Conservation (phyloP, 305 asterid genomes). For the Fraxinus ornus region DNA sequence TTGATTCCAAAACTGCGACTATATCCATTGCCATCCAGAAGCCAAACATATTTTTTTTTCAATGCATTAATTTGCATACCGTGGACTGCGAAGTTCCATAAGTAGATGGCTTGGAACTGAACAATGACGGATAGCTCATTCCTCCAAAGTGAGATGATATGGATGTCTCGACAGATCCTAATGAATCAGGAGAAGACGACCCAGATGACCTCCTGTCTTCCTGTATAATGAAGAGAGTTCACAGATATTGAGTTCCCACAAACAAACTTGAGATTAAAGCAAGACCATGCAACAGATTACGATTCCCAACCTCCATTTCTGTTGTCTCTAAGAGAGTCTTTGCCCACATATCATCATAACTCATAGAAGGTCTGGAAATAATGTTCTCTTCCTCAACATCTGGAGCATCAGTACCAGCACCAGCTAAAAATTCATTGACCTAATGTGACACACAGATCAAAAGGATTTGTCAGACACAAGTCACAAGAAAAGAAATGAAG, state of each 20-base stretch:
- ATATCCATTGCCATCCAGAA: constrained; percentile 11
- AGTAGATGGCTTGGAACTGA: constrained; percentile 87
- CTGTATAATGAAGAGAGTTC: constrained; percentile 42
- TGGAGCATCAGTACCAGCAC: constrained; percentile 99
- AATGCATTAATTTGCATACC: constrained; percentile 40
- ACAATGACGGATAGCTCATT: constrained; percentile 95
- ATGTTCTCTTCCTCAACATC: constrained; percentile 97
- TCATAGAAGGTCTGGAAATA: constrained; percentile 87
- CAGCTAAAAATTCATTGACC: constrained; percentile 98
- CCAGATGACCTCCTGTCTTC: constrained; percentile 92
- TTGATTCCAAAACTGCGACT: background rate
- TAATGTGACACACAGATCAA: constrained; percentile 26
- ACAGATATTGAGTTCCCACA: background rate
- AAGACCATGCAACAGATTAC: constrained; percentile 22
- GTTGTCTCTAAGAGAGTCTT: constrained; percentile 91
- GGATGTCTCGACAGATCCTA: constrained; percentile 94
- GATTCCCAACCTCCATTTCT: constrained; percentile 66
- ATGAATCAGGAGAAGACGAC: constrained; percentile 94
- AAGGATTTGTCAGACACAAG: constrained; percentile 10
- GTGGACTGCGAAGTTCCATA: constrained; percentile 62
- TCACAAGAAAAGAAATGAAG: constrained; percentile 16
- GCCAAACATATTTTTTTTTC: background rate
- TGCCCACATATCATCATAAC: constrained; percentile 99
- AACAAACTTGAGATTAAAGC: constrained; percentile 9
- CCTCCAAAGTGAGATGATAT: constrained; percentile 97